These are phyloP conservation scores for Diplosphaera chodatii DNA, from an alignment of 139 green algal species.

Conservation along the genomic window DNA sequence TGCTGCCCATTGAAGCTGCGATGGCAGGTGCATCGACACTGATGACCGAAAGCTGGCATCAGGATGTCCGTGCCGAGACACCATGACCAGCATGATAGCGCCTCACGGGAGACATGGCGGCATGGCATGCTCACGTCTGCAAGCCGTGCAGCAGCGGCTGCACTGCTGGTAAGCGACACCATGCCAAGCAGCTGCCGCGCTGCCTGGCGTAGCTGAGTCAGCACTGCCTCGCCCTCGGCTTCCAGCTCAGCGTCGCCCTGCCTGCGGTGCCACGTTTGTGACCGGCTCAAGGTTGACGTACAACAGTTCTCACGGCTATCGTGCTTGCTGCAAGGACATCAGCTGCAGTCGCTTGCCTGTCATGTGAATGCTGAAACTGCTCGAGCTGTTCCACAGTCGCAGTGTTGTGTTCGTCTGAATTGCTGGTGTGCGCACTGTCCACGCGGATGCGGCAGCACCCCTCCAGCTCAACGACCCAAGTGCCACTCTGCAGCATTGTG, in stretches of 20 bases:
- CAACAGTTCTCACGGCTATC: too few species aligned
- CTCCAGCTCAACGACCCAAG: constrained; percentile 40
- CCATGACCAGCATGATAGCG: too few species aligned
- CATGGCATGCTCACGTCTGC: background rate
- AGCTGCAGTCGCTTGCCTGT: too few species aligned
- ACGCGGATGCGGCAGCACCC: constrained; percentile 28
- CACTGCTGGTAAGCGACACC: background rate
- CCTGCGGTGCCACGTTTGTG: too few species aligned
- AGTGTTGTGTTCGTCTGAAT: background rate
- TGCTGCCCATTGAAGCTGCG: too few species aligned
- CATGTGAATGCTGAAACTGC: background rate
- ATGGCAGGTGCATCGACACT: too few species aligned
- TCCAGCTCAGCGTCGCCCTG: background rate
- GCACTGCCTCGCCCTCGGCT: background rate
- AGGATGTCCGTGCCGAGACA: too few species aligned
- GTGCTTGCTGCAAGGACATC: too few species aligned
- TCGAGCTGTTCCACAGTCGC: constrained; percentile 1
- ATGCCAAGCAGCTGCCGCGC: background rate
- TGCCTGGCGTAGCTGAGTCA: background rate
- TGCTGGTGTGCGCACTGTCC: background rate
- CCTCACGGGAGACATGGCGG: too few species aligned
- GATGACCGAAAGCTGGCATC: too few species aligned
- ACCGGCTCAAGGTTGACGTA: too few species aligned
- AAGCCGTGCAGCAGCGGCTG: background rate
- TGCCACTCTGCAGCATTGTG: constrained; percentile 28